Evolutionary conservation across 2,329 filamentous ascomycete species (phyloP), one percentile per base, ranked within the genome.

Genomic region (Penicillium corylophilum): DNA sequence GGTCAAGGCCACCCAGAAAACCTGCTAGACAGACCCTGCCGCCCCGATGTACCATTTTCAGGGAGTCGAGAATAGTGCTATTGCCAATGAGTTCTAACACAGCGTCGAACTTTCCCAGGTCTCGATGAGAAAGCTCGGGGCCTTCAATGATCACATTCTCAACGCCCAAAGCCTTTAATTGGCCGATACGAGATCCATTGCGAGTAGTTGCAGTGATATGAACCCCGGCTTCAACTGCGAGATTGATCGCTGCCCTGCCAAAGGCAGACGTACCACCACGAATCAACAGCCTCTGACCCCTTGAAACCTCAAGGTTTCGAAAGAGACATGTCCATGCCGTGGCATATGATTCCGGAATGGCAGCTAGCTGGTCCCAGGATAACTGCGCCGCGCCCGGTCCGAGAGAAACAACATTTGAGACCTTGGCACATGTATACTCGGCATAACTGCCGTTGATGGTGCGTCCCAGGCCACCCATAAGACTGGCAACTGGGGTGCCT

Each of bases 381-480:
- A 76, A 42, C 0, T 50, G 47, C 24, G 56, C 63, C 44, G 63
- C 59, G 4, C 31, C 41, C 5, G 28, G 36, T 5, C 48, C 48
- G 1, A 50, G 41, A n/a, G 53, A 10, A 8, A 71, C 62, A 3
- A 74, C 67, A 50, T 75, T 77, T 1, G 55, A 56, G 10, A 65
- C 62, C 9, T 63, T 63, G 4, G 67, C 70, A 28, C 60, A 57
- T 5, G 70, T 69, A 51, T 66, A 76, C 50, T 76, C 65, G 16
- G 64, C 74, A 57, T 77, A 78, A 2, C 69, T 62, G 3, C 75
- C 75, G 2, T 65, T 64, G 10, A 64, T 61, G 16, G 50, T 74
- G 5, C 74, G 61, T 1, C 75, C 75, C 43, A 77, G 57, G 1
- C 75, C 74, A 10, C 75, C 74, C 75, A 77, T 77, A 12, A 76